Base-by-base conservation (phyloP, 2,329 filamentous ascomycete genomes). In the Graphiopsis chlorocephala region DNA sequence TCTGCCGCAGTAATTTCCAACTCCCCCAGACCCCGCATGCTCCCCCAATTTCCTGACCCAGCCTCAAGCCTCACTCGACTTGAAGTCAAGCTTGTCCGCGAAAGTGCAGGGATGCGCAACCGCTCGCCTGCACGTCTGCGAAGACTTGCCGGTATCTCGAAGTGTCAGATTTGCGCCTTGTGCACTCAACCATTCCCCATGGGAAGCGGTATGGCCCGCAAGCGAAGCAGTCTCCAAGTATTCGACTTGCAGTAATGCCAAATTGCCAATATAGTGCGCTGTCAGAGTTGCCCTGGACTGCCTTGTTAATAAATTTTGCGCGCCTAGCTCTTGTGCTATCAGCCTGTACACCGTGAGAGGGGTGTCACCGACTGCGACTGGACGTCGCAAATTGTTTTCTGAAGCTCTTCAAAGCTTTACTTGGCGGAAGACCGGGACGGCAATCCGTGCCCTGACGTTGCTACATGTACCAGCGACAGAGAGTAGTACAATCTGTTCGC, bases 241-340 rank as follows among this genome's bases (percentile, higher is more conserved):
- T 62, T 45, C 25, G 25, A 55, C 33, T 62, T 62, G 60, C 60
- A 62, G 48, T 62, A 50, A 50, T 53, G 60, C 48, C 60, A 62
- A 62, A 50, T 35, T 53, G 60, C 48, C 60, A 62, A 62, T 62
- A 62, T 53, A 62, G 38, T 62, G 60, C 60, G 60, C 25, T 62
- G 60, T 62, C 60, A 45, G 25, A 50, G 17, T 26, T 53, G 47
- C 33, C 60, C 38, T 62, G 60, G 50, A 55, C 23, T 45, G 48
- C 47, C 26, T 42, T 55, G 29, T 61, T 55, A 62, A 55, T 62
- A 35, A 55, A 42, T 31, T 20, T 53, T 35, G 12, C 60, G 47
- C 60, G 60, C 60, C 60, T 62, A 62, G 60, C 60, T 62, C 20
- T 25, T 50, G 60, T 45, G 60, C 14, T 55, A 62, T 62, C 60